Evolutionary conservation across 768 basidiomycete genomes (phyloP), one percentile per base, ranked within the genome.

Genomic region (Agrocybe praecox): DNA sequence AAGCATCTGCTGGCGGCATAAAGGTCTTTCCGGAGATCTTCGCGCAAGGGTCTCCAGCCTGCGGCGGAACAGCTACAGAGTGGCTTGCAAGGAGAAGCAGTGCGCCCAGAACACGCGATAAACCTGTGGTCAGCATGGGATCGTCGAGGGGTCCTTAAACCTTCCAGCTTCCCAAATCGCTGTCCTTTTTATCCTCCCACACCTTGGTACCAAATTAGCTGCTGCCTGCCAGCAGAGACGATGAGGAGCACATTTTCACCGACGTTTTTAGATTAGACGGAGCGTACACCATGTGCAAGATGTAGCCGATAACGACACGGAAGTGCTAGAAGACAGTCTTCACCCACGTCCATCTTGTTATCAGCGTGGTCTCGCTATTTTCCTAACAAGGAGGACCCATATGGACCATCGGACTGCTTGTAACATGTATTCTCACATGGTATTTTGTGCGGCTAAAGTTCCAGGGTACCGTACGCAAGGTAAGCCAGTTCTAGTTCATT

Each of bases 1-100:
- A 72, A 17, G 79, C 84, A 57, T 84, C 80, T 2, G 78, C 72
- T 12, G 86, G 83, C 11, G 69, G 72, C 8, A 77, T 80, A 57
- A 82, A 85, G 0, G 63, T 52, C 59, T 76, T 67, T n/a, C 75
- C 75, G 52, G 71, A 74, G 45, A 78, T 73, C 52, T 72, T 73
- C 10, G 63, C 69, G 57, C 77, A 78, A 29, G 76, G 75, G 49
- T 77, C 77, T 34, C 61, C 57, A 11, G 70, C 58, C 12, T 69
- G 55, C 45, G 72, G 66, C 6, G 71, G 62, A 50, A 58, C 57
- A 2, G 44, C 53, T 43, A 46, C 43, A 47, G 18, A 47, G 26
- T 23, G 23, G 21, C 46, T 26, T 17, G 46, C 46, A 24, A 47
- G 46, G 23, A 47, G 46, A 47, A 47, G 15, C 22, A 47, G 46